Conservation (phyloP, 139 green algal genomes). For the Astrephomene gubernaculifera region DNA sequence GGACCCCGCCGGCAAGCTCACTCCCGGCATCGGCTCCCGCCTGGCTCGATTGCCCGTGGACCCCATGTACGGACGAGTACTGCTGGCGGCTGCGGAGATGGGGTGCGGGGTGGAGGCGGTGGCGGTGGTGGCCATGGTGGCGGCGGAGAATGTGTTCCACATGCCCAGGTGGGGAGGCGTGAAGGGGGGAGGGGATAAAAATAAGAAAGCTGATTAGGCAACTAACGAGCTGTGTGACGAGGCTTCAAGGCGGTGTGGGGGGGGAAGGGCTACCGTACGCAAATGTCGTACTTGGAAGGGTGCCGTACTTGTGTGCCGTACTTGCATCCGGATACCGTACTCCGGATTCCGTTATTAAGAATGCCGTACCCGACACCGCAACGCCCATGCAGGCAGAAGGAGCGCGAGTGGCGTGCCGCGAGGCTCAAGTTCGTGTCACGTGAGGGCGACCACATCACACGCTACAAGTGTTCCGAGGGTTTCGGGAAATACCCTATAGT, state of each 20-base stretch:
- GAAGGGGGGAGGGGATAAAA: background rate
- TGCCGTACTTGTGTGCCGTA: too few relatives aligned
- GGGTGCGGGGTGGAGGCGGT: slow-evolving; percentile 77
- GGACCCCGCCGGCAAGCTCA: slow-evolving; percentile 77
- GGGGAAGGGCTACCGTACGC: too few relatives aligned
- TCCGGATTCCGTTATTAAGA: too few relatives aligned
- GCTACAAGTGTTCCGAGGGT: slow-evolving; percentile 77
- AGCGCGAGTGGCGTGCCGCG: slow-evolving; percentile 71
- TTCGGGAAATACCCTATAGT: slow-evolving; percentile 50
- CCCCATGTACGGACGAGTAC: slow-evolving; percentile 75
- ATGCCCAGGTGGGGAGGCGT: slow-evolving; percentile 42
- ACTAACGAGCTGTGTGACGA: too few relatives aligned
- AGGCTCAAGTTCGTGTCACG: slow-evolving; percentile 71
- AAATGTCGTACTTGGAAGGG: too few relatives aligned
- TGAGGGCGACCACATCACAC: slow-evolving; percentile 86
- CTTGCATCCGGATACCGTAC: too few relatives aligned
- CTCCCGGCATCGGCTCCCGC: slow-evolving; percentile 53
- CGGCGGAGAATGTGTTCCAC: slow-evolving; percentile 75
- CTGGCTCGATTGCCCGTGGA: slow-evolving; percentile 89
- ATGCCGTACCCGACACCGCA: too few relatives aligned
- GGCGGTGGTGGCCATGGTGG: slow-evolving; percentile 85
- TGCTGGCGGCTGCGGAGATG: slow-evolving; percentile 73
- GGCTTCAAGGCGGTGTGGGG: too few relatives aligned
- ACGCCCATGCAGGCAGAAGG: slow-evolving; percentile 75
- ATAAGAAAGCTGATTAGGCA: too few relatives aligned